Conservation (phyloP, 768 basidiomycete genomes). For the Sutorius australiensis region DNA sequence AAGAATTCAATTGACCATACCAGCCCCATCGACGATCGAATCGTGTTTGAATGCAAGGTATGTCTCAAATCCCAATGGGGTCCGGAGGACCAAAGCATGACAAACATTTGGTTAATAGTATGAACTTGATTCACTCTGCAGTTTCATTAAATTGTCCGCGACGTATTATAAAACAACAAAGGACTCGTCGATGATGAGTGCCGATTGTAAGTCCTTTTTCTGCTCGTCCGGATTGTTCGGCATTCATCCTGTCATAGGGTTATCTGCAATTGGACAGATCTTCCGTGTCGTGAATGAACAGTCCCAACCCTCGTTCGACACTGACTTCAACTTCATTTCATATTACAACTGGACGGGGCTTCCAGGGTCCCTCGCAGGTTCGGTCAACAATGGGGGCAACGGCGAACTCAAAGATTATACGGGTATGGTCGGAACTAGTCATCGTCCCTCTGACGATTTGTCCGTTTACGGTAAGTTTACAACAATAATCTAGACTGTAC, state of each 20-base stretch:
- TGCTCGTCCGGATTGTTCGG: neutral
- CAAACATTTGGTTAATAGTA: constrained; percentile 41
- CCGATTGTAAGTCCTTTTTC: constrained; percentile 46
- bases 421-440: constrained; percentile 71
- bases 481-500: neutral
- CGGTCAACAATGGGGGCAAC: constrained; percentile 64
- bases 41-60: constrained; percentile 83
- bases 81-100: neutral
- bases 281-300: constrained; percentile 77
- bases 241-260: constrained; percentile 43
- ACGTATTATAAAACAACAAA: constrained; percentile 70
- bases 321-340: constrained; percentile 67
- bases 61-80: neutral
- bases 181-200: constrained; percentile 69
- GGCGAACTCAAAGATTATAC: constrained; percentile 74
- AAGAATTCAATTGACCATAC: neutral
- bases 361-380: constrained; percentile 52
- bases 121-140: constrained; percentile 75
- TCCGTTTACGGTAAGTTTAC: constrained; percentile 53
- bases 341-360: constrained; percentile 84
- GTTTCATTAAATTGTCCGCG: constrained; percentile 74
- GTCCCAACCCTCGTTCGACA: constrained; percentile 66
- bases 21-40: constrained; percentile 64
- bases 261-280: constrained; percentile 61
- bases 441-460: constrained; percentile 73